A percentile compares a stretch with the other conserved stretches of the same genome.
Conservation (phyloP, 768 basidiomycete species). For the Astraeus odoratus region DNA sequence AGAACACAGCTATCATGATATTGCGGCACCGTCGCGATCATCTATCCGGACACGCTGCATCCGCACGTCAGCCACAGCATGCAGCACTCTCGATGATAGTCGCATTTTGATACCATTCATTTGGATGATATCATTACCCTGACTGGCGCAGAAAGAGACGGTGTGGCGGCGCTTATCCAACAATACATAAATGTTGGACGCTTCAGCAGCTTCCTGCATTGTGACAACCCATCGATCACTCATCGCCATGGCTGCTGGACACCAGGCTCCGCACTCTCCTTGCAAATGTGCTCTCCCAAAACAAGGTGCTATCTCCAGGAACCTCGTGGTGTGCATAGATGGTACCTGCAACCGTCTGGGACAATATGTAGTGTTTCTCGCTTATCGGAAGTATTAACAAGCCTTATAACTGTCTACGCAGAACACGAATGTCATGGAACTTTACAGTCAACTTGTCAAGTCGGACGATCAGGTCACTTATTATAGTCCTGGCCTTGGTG, state of each 20-base stretch:
- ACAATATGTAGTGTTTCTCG: conserved; percentile 16
- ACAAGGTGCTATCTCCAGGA: conserved; percentile 3
- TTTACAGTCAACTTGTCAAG: conserved; percentile 32
- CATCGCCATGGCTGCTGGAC: neutral
- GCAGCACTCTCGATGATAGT: no score
- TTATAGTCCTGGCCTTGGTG: conserved; percentile 36
- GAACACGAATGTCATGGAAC: conserved; percentile 38
- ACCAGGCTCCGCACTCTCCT: neutral
- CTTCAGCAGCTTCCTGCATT: no score
- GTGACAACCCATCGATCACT: neutral
- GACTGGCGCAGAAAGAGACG: no score
- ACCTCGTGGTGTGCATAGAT: conserved; percentile 33
- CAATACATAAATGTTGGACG: no score
- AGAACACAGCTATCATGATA: no score
- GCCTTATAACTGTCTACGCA: conserved; percentile 5
- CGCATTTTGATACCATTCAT: no score
- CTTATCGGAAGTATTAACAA: neutral
- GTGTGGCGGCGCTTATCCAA: no score
- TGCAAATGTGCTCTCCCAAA: neutral
- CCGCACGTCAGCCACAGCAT: no score
- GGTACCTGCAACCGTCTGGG: conserved; percentile 37
- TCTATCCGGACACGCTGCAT: no score
- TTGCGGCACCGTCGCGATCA: no score
- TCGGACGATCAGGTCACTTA: conserved; percentile 30
- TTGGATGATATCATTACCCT: no score